These are phyloP conservation scores for Thalassiosira delicatula DNA, from an alignment of 352 stramenopile genomes.

Conservation along the genomic window DNA sequence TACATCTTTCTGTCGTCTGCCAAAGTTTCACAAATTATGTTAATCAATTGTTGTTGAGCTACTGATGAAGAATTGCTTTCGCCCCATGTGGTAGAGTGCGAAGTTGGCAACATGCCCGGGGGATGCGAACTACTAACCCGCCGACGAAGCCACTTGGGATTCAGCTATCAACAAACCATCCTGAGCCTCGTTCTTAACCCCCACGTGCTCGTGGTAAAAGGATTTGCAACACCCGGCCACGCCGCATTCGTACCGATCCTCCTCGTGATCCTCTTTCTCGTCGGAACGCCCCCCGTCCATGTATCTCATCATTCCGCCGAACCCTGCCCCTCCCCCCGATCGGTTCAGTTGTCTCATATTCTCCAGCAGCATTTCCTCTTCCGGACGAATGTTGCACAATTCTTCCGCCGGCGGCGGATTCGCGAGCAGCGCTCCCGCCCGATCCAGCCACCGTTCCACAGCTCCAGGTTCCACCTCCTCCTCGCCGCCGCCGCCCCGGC, in stretches of 20 bases:
- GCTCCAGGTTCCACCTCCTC: conserved; percentile 48
- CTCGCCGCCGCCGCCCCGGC: conserved; percentile 7
- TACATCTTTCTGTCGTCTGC: too few species aligned
- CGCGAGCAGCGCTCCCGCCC: conserved; percentile 60
- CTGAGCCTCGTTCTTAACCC: conserved; percentile 72
- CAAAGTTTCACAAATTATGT: too few species aligned
- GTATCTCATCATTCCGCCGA: not conserved
- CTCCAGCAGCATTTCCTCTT: conserved; percentile 75
- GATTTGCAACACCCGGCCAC: conserved; percentile 71
- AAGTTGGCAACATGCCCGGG: too few species aligned
- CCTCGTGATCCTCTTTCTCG: conserved; percentile 24
- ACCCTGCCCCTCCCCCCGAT: not conserved
- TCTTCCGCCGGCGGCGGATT: conserved; percentile 57
- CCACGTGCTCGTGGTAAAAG: conserved; percentile 82
- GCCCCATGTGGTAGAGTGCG: too few species aligned
- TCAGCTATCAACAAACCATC: conserved; percentile 70
- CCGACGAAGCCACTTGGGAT: conserved; percentile 37
- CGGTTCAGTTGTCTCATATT: conserved; percentile 54
- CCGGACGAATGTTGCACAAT: conserved; percentile 74
- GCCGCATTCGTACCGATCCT: conserved; percentile 76
- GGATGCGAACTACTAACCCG: too few species aligned
- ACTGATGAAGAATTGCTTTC: too few species aligned
- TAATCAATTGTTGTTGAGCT: too few species aligned
- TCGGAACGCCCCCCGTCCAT: conserved; percentile 7
- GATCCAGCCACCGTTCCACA: conserved; percentile 76